Base-by-base conservation (phyloP, 495 filamentous ascomycete species). In the Talaromyces borbonicus region DNA sequence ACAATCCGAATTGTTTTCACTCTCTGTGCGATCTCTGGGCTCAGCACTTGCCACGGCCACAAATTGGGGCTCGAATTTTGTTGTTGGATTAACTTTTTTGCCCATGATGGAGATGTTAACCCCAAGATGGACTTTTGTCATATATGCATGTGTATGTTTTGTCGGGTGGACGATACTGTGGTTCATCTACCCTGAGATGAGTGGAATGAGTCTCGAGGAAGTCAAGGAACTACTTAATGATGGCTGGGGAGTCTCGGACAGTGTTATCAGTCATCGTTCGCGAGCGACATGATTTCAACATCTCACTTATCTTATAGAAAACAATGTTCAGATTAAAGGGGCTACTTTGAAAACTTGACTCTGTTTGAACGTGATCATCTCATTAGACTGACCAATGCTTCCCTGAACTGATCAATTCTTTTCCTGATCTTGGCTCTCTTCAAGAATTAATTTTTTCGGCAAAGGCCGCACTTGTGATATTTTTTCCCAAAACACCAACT, bases 1-100 rank as follows among this genome's bases (percentile, higher is more conserved):
- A 67, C 87, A 94, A 59, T 82, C 78, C 51, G 90, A 96, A 66
- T 77, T 96, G 12, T 95, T 96, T 55, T 80, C 88, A 5, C 73
- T 95, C 51, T 78, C 76, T 35, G 85, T 94, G 6, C 84, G 90
- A 23, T 84, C 83, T 0, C 56, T 93, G 1, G 90, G 90, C 5
- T 90, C 85, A 24, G 80, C 79, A 0, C 53, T 93, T n/a, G 79
- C 86, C 1, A 96, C 89, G 12, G 81, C 84, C 2, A 90, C 85
- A 4, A 95, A 95, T 51, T 96, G 90, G 90, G 75, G 74, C 12
- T 79, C 81, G 4, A 96, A 96, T 61, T 87, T 90, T 51, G 58
- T 93, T n/a, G 77, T 96, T 8, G 89, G 88, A 0, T 67, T 90
- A 36, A 89, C 85, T 0, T 96, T 96, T 51, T 59, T 96, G 49